phyloP scores from a whole-genome alignment of 2,329 filamentous ascomycete genomes.

The Botrytis sinoallii region DNA sequence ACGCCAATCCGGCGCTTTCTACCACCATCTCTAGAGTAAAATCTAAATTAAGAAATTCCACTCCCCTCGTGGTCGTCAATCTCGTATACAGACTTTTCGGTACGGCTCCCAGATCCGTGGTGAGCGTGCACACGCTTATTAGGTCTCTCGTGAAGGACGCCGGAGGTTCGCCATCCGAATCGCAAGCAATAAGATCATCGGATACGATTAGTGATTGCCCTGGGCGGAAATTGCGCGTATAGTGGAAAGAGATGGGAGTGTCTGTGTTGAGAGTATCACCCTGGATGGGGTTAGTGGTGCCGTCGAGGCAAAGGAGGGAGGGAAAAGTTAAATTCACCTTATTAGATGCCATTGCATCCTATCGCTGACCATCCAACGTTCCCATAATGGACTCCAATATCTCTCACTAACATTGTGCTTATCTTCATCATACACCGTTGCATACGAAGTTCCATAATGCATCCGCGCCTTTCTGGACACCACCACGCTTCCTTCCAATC shows the following conservation, averaged over 20 bases:
- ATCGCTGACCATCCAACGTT: slow-evolving; percentile 79
- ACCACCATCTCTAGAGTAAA: slow-evolving; percentile 83
- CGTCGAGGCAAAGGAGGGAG: no score
- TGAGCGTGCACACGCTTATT: slow-evolving; percentile 73
- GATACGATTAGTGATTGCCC: slow-evolving; percentile 74
- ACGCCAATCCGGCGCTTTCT: slow-evolving; percentile 71
- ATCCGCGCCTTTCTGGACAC: slow-evolving; percentile 70
- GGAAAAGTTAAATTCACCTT: slow-evolving; percentile 47
- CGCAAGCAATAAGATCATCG: slow-evolving; percentile 76
- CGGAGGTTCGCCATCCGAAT: slow-evolving; percentile 57
- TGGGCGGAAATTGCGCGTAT: slow-evolving; percentile 77
- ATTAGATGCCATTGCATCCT: slow-evolving; percentile 83
- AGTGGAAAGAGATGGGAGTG: slow-evolving; percentile 76
- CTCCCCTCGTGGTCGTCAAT: slow-evolving; percentile 72
- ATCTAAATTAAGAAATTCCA: slow-evolving; percentile 79
- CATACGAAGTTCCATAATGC: slow-evolving; percentile 74
- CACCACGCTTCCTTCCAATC: slow-evolving; percentile 76
- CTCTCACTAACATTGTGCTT: slow-evolving; percentile 70
- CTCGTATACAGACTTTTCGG: slow-evolving; percentile 71
- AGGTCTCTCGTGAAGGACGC: slow-evolving; percentile 60
- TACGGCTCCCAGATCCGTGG: slow-evolving; percentile 74
- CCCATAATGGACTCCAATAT: slow-evolving; percentile 78
- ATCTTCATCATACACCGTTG: slow-evolving; percentile 73
- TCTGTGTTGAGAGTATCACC: slow-evolving; percentile 73
- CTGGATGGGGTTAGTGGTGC: slow-evolving; percentile 41